Evolutionary conservation across 352 stramenopile species (phyloP).

Genomic region (Pythium graminicola): DNA sequence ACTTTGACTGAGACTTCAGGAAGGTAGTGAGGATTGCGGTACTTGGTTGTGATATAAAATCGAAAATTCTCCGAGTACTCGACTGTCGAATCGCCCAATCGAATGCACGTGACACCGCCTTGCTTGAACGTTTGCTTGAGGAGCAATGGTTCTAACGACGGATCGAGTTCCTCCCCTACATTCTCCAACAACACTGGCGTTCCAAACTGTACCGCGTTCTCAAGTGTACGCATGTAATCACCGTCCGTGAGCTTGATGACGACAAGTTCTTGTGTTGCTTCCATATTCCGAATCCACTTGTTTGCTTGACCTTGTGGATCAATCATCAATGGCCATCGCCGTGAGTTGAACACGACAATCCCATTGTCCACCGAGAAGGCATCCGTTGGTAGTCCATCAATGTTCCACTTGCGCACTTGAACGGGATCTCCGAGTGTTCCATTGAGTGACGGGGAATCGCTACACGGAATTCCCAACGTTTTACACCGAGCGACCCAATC

Average conservation of each 20-base stretch:
- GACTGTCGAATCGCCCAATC: slow-evolving; percentile 87
- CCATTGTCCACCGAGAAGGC: slow-evolving; percentile 91
- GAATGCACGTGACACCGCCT: slow-evolving; percentile 89
- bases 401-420: slow-evolving; percentile 84
- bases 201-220: slow-evolving; percentile 88
- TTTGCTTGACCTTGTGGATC: slow-evolving; percentile 91
- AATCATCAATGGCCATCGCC: slow-evolving; percentile 86
- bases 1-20: slow-evolving; percentile 91
- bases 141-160: slow-evolving; percentile 85
- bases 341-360: slow-evolving; percentile 82
- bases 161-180: slow-evolving; percentile 84
- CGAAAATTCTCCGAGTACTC: slow-evolving; percentile 88
- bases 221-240: slow-evolving; percentile 81
- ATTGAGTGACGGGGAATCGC: slow-evolving; percentile 61
- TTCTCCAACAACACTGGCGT: slow-evolving; percentile 90
- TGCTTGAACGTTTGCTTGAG: slow-evolving; percentile 91
- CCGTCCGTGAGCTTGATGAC: slow-evolving; percentile 87
- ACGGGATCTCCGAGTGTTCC: slow-evolving; percentile 78
- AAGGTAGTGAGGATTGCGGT: slow-evolving; percentile 88
- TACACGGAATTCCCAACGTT: slow-evolving; percentile 69
- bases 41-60: slow-evolving; percentile 91
- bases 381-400: slow-evolving; percentile 80
- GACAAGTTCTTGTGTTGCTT: slow-evolving; percentile 87
- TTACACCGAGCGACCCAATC: slow-evolving; percentile 74
- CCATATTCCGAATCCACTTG: slow-evolving; percentile 87